Evolutionary conservation across 768 basidiomycete genomes (phyloP), one percentile per base, ranked within the genome.

Genomic region (Boletus patriciae): DNA sequence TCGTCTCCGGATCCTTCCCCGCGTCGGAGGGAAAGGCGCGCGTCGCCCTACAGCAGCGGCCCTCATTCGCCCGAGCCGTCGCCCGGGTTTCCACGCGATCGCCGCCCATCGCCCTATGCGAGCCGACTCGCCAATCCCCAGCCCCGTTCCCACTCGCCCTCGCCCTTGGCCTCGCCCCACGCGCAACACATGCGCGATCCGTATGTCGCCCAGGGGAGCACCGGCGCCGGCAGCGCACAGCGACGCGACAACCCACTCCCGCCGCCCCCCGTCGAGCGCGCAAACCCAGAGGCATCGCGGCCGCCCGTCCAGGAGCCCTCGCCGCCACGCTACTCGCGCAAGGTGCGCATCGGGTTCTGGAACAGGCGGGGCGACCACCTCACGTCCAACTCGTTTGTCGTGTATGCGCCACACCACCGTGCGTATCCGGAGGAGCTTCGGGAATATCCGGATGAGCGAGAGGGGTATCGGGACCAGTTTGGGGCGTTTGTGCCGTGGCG

Each of bases 301-400:
- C 65, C 67, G 21, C 72, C 69, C 0, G 50, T 41, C 0, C 72
- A 73, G 44, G 69, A 67, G 36, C 62, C 69, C 9, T 66, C 71
- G 44, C 75, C 74, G 13, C 57, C 68, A 18, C 54, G 54, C 21
- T 68, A 71, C 52, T 50, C 71, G 33, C 64, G 58, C 57, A 73
- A 76, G 55, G 50, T 76, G 10, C 84, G 87, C 19, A 71, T 71
- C 34, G 89, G 88, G 2, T 83, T 75, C 61, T 91, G 89, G 89
- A 91, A 91, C 61, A 66, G 79, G n/a, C 82, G 88, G 2, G 89
- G 89, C 0, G 89, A 91, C 66, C 82, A 88, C 61, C 77, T 87
- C 48, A 86, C 84, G 21, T 50, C 68, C 21, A 70, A 75, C 19
- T 77, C 78, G 46, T 85, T 74, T 62, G 75, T 89, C 59, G 87